phyloP scores from a whole-genome alignment of 441 rosid species.

The Jatropha multifida region DNA sequence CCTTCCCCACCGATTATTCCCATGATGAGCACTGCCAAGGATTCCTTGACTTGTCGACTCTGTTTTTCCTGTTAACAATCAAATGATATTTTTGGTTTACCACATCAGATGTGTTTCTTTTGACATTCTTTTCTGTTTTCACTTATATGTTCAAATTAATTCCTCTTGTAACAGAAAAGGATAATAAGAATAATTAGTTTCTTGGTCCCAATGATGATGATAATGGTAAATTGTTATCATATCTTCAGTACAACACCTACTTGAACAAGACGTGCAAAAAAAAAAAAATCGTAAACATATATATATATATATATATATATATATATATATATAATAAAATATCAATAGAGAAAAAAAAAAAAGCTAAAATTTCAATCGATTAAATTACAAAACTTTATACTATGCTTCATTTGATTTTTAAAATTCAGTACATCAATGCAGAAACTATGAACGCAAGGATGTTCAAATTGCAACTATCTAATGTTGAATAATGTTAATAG shows the following conservation, averaged over 20 bases:
- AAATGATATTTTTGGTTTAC: background rate
- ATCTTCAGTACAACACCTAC: background rate
- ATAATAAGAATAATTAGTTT: background rate
- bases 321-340: background rate
- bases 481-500: background rate
- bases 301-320: no score
- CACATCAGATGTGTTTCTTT: background rate
- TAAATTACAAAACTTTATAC: background rate
- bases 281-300: no score
- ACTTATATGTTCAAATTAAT: background rate
- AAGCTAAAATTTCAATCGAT: background rate
- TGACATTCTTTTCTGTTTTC: background rate
- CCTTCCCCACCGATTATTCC: slow-evolving; percentile 7
- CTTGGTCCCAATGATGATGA: background rate
- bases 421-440: background rate
- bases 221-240: background rate
- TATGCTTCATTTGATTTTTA: background rate
- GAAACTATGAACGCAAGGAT: background rate
- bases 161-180: no score
- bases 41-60: no score
- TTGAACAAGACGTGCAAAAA: no score
- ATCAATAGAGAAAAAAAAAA: background rate
- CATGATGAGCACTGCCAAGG: background rate
- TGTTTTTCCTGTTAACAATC: no score
- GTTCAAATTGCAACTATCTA: background rate